Evolutionary conservation across 495 filamentous ascomycete species (phyloP), one percentile per base, ranked within the genome.

Genomic region (Aspergillus heteromorphus): DNA sequence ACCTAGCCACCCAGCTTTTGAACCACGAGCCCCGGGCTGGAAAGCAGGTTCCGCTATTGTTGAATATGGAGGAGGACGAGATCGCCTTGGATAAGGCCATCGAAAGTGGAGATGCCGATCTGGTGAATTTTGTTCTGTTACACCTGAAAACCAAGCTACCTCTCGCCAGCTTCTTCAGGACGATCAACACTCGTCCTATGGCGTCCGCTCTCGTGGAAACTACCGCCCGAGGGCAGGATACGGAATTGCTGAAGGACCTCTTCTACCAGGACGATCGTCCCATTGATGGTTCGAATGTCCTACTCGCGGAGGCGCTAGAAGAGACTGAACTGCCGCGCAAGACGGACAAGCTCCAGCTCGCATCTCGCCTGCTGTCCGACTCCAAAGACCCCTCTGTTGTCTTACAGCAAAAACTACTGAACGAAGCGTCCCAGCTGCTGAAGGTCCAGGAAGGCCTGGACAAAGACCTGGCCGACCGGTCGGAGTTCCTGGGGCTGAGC

Each of bases 251-350:
- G 10, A 97, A 97, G 64, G 93, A 97, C 66, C 78, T 98, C 20
- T 98, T 92, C 72, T 97, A 98, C 63, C 93, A 97, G 73, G 95
- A 97, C 62, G 93, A 98, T 68, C 87, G 92, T 6, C 87, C 91
- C 0, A 73, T 90, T 19, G 95, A 98, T 56, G 91, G 93, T 16
- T 85, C 93, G 1, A 87, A 91, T 55, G 83, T 97, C 6, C 87
- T 97, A 41, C 66, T 97, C 40, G 78, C 82, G 13, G 92, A 98
- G 73, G 89, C 89, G 0, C 70, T 96, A 6, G 68, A 75, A 6
- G 83, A 89, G 62, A 74, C 79, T 0, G 83, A 87, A 38, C 68
- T 80, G 13, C 71, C 80, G 25, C 82, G 83, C 2, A 80, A 81
- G 53, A 75, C 74, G 9, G 95, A 97, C 65, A 97, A 96, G 71